phyloP scores from a whole-genome alignment of 2,329 filamentous ascomycete species.

The Fusarium marasasianum region DNA sequence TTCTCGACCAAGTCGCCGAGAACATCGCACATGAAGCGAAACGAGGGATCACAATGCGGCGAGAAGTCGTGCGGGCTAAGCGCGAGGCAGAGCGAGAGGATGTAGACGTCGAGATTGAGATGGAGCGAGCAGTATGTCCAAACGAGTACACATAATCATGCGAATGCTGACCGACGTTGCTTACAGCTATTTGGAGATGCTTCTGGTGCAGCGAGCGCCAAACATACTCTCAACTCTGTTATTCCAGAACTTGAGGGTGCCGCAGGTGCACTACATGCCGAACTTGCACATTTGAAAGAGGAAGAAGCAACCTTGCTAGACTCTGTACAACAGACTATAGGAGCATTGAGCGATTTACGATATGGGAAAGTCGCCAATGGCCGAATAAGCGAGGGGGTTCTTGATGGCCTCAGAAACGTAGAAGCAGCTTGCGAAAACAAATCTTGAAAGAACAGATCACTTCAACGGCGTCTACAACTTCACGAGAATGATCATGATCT shows the following conservation, averaged over 20 bases:
- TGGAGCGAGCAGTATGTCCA: constrained; percentile 64
- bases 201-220: constrained; percentile 56
- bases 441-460: constrained; percentile 43
- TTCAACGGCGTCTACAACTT: constrained; percentile 25
- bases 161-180: neutral
- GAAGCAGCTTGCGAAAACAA: constrained; percentile 69
- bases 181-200: constrained; percentile 66
- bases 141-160: neutral
- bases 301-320: constrained; percentile 70
- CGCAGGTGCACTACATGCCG: constrained; percentile 69
- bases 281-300: constrained; percentile 71
- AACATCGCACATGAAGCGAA: constrained; percentile 74
- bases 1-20: constrained; percentile 72
- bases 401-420: constrained; percentile 67
- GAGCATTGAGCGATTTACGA: constrained; percentile 81
- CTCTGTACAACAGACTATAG: constrained; percentile 72
- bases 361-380: constrained; percentile 78
- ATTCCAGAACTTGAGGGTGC: constrained; percentile 76
- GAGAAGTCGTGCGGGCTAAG: constrained; percentile 64
- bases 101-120: constrained; percentile 70
- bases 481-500: constrained; percentile 22
- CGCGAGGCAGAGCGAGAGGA: constrained; percentile 64
- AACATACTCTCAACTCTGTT: constrained; percentile 71
- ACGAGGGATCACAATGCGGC: constrained; percentile 66
- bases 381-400: constrained; percentile 70